phyloP scores from a whole-genome alignment of 371 early-diverging fungal genomes.

The Quaeritorhiza haematococci region DNA sequence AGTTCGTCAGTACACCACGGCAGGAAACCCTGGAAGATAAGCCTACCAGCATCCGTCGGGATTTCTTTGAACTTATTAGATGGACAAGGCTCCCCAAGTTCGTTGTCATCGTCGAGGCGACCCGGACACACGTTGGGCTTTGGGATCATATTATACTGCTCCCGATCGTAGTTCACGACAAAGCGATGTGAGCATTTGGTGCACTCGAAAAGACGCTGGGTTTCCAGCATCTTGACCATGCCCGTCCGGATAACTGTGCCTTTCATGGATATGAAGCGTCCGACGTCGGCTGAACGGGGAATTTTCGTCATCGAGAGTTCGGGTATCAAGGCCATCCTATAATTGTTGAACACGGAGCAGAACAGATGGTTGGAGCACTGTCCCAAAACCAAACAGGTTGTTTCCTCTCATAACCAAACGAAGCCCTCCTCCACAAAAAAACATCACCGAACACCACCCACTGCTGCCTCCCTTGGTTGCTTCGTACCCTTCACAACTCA shows the following conservation, averaged over 20 bases:
- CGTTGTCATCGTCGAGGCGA: too few species aligned
- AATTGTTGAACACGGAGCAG: too few species aligned
- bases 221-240: slow-evolving; percentile 58
- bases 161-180: slow-evolving; percentile 49
- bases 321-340: slow-evolving; percentile 17
- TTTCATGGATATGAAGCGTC: slow-evolving; percentile 51
- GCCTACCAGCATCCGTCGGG: background rate
- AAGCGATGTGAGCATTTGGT: slow-evolving; percentile 44
- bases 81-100: slow-evolving; percentile 25
- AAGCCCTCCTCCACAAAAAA: too few species aligned
- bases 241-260: slow-evolving; percentile 64
- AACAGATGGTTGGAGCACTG: too few species aligned
- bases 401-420: too few species aligned
- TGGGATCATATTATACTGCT: slow-evolving; percentile 52
- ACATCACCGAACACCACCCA: too few species aligned
- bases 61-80: slow-evolving; percentile 36
- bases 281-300: slow-evolving; percentile 55
- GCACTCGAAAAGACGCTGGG: slow-evolving; percentile 41
- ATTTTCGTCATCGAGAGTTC: slow-evolving; percentile 32
- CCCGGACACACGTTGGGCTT: slow-evolving; percentile 51
- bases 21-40: background rate
- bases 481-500: too few species aligned
- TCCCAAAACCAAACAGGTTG: too few species aligned
- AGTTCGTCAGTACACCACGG: background rate
- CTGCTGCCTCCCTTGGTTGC: too few species aligned